phyloP scores from a whole-genome alignment of 768 basidiomycete genomes.

The Suillus decipiens region DNA sequence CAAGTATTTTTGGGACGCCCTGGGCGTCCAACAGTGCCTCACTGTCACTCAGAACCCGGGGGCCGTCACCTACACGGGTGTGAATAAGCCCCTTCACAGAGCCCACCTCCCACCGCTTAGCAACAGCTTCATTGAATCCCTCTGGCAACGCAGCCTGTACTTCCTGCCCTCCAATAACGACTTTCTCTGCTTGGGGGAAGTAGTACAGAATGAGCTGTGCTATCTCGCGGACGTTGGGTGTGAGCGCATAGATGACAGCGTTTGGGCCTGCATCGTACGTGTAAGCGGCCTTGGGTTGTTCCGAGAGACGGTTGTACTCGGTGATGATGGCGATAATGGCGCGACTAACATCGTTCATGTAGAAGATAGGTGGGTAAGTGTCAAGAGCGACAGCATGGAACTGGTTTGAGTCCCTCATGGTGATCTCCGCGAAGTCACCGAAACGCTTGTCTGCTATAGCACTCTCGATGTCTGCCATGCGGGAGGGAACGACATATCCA shows the following conservation, averaged over 20 bases:
- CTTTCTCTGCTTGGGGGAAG: constrained; percentile 73
- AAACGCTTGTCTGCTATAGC: constrained; percentile 86
- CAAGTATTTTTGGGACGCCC: constrained; percentile 67
- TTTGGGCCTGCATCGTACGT: constrained; percentile 99
- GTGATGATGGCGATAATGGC: constrained; percentile 89
- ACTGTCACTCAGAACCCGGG: constrained; percentile 61
- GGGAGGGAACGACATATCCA: constrained; percentile 77
- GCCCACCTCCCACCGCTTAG: constrained; percentile 69
- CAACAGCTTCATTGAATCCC: constrained; percentile 81
- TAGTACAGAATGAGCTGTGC: constrained; percentile 73
- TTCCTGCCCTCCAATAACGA: constrained; percentile 49
- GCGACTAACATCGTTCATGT: constrained; percentile 97
- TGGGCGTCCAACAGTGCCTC: constrained; percentile 67
- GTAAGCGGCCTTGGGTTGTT: constrained; percentile 83
- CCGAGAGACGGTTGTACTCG: constrained; percentile 85
- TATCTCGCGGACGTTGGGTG: constrained; percentile 77
- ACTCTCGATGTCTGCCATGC: constrained; percentile 79
- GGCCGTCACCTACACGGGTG: constrained; percentile 91
- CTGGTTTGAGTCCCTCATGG: constrained; percentile 97
- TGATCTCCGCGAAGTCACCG: constrained; percentile 84
- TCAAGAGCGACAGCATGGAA: constrained; percentile 99
- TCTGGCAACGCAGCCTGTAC: constrained; percentile 54
- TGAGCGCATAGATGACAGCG: constrained; percentile 91
- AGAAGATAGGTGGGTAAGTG: constrained; percentile 97
- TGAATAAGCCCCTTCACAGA: constrained; percentile 91